These are phyloP conservation scores for Punica granatum DNA, from an alignment of 345 rosid species.

Conservation along the genomic window DNA sequence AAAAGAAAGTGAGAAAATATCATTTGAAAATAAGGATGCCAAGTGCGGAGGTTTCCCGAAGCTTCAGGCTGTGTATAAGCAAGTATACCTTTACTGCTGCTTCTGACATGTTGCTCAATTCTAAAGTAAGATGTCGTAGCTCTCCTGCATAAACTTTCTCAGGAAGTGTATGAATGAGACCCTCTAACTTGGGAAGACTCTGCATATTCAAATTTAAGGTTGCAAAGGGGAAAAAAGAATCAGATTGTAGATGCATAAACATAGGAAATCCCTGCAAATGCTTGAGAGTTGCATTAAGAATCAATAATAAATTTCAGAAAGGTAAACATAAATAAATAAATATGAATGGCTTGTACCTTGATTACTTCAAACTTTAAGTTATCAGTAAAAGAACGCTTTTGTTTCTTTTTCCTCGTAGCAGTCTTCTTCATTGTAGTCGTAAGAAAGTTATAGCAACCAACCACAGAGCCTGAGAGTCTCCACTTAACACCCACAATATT, in stretches of 20 bases:
- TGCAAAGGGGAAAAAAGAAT: not conserved
- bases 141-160: constrained; percentile 69
- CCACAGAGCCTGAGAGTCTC: constrained; percentile 76
- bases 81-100: constrained; percentile 62
- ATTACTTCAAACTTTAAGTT: constrained; percentile 72
- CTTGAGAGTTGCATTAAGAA: not conserved
- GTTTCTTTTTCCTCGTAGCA: constrained; percentile 45
- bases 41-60: no score
- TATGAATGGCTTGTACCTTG: constrained; percentile 34
- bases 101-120: constrained; percentile 67
- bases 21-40: no score
- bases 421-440: constrained; percentile 38
- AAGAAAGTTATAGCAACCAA: constrained; percentile 62
- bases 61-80: constrained; percentile 1
- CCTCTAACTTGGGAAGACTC: constrained; percentile 90
- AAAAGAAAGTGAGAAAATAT: not conserved
- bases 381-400: constrained; percentile 37
- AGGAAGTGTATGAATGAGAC: constrained; percentile 52
- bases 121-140: constrained; percentile 59
- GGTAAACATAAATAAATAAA: not conserved
- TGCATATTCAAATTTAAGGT: constrained; percentile 16
- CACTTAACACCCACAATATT: constrained; percentile 87
- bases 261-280: not conserved
- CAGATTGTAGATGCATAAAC: not conserved
- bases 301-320: not conserved